Base-by-base conservation (phyloP, 257 asterid species). In the Rubia yunnanensis region DNA sequence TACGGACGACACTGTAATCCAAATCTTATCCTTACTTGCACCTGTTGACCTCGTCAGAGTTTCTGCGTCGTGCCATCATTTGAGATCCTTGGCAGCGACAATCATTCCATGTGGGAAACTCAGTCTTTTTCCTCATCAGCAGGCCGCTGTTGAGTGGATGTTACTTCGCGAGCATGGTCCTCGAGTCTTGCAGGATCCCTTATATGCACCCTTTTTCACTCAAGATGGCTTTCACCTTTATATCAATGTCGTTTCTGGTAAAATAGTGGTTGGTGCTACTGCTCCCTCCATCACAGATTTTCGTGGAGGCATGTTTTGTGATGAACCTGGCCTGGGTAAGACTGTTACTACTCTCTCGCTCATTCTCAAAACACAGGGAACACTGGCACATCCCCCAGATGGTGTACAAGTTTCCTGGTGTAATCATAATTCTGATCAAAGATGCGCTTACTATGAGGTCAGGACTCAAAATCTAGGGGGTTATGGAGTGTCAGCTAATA, bases 241-340 rank as follows among this genome's bases (percentile, higher is more conserved):
- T 80, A 65, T 94, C 63, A 86, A 88, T 79, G 69, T 70, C 67
- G 89, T 85, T 72, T 83, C 96, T 76, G 96, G 97, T 72, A 92
- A 88, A 76, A 81, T 94, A 62, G 69, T 77, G 34, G 64, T 81
- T 20, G 91, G 84, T 32, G 52, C 52, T 3, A 52, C 58, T 55
- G 80, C 79, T 71, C 96, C 96, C 50, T 78, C 76, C 20, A 59
- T 84, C 34, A 80, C 69, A 80, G 99, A 94, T 79, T 86, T 90
- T 65, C 89, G 72, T 57, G 99, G 97, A 70, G 99, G 97, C 59
- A 82, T 94, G 95, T 94, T 94, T 76, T 94, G 99, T 82, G 99
- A 90, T 80, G 99, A 90, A 72, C 97, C 99, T 83, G 97, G 97
- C 72, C 75, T 94, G 72, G 99, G 99, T 70, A 94, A 94, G 84